Evolutionary conservation across 495 filamentous ascomycete genomes (phyloP).

Genomic region (Mytilinidion resinicola): DNA sequence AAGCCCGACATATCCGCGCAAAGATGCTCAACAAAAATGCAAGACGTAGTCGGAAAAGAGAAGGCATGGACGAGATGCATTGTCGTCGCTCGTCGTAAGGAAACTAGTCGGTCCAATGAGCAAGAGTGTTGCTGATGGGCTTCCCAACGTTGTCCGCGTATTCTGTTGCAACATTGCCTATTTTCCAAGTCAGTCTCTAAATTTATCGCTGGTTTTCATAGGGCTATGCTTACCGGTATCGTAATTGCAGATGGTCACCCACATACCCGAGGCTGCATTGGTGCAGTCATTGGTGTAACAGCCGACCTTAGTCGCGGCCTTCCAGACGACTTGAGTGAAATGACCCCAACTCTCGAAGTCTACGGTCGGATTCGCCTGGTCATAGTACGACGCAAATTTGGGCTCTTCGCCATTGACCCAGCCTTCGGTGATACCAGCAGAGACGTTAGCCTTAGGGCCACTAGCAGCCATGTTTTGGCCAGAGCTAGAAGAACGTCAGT

Average conservation of each 20-base stretch:
- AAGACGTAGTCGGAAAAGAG: slow-evolving; percentile 1
- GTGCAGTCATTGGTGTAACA: slow-evolving; percentile 59
- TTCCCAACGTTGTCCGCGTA: slow-evolving; percentile 58
- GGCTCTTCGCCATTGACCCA: slow-evolving; percentile 80
- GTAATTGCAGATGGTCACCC: slow-evolving; percentile 83
- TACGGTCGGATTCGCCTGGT: slow-evolving; percentile 40
- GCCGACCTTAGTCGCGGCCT: slow-evolving; percentile 59
- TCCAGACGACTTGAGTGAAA: slow-evolving; percentile 89
- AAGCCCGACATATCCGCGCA: slow-evolving; percentile 13
- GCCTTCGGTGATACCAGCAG: slow-evolving; percentile 60
- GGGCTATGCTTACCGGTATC: slow-evolving; percentile 47
- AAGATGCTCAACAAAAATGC: slow-evolving; percentile 15
- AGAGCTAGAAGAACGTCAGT: slow-evolving; percentile 3
- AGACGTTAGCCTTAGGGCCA: slow-evolving; percentile 45
- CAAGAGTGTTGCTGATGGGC: slow-evolving; percentile 42
- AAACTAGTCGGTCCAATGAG: slow-evolving; percentile 25
- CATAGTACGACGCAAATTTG: slow-evolving; percentile 44
- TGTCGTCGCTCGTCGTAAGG: background rate
- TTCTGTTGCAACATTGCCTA: slow-evolving; percentile 61
- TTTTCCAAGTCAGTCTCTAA: slow-evolving; percentile 27
- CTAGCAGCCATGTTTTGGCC: slow-evolving; percentile 73
- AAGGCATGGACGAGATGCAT: background rate
- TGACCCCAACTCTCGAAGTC: slow-evolving; percentile 73
- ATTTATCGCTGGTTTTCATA: background rate
- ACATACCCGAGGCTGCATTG: slow-evolving; percentile 14